These are phyloP conservation scores for Xylaria palmicola DNA, from an alignment of 495 filamentous ascomycete species.

Conservation along the genomic window DNA sequence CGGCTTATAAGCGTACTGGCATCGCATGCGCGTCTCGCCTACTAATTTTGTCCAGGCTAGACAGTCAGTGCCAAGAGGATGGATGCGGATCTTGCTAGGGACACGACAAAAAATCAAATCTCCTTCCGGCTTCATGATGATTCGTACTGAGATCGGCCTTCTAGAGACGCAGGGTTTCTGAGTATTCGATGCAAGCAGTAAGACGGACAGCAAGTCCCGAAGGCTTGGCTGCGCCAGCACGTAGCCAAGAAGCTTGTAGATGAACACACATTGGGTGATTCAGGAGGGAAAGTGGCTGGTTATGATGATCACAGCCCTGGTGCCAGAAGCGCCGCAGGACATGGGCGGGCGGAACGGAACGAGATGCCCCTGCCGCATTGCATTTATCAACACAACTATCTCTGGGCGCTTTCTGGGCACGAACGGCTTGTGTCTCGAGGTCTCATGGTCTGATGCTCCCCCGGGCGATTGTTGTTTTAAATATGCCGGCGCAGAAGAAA, in stretches of 20 bases:
- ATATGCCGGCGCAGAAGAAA: neutral
- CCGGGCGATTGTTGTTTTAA: neutral
- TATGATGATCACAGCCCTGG: slow-evolving; percentile 5
- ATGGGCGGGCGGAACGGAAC: slow-evolving; percentile 16
- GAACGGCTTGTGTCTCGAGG: neutral
- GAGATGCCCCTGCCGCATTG: slow-evolving; percentile 15
- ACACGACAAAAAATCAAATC: slow-evolving; percentile 8
- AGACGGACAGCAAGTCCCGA: slow-evolving; percentile 18
- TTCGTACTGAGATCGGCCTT: neutral
- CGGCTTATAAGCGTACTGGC: neutral
- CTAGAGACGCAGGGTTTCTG: slow-evolving; percentile 7
- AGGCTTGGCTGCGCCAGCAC: slow-evolving; percentile 17
- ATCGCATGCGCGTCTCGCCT: neutral
- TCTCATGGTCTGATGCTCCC: neutral
- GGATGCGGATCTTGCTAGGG: neutral
- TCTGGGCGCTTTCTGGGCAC: slow-evolving; percentile 8
- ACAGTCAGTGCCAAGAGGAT: neutral
- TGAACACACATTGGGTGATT: slow-evolving; percentile 1
- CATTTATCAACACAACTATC: slow-evolving; percentile 7
- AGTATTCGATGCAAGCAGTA: slow-evolving; percentile 13
- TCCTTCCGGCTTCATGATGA: neutral
- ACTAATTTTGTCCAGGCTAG: neutral
- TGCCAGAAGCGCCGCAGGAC: slow-evolving; percentile 2
- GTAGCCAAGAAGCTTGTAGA: slow-evolving; percentile 7
- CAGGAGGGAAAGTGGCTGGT: neutral